Base-by-base conservation (phyloP, 129 eudicot genomes). In the Chrysanthemum makinoi region DNA sequence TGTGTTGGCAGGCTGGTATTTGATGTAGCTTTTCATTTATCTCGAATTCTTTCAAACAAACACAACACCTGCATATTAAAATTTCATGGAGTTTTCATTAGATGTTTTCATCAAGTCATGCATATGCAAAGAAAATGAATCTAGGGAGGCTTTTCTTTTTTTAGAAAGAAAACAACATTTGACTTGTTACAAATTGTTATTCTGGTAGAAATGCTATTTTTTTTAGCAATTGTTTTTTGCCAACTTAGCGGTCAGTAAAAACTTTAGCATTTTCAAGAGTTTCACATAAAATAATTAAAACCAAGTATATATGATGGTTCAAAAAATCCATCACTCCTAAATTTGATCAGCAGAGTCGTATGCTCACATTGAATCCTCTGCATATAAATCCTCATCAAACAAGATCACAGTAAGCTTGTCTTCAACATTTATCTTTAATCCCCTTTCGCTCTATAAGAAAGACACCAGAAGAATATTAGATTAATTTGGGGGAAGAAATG, bases 41-140 rank as follows among this genome's bases (percentile, higher is more conserved):
- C 77, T 83, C 82, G 14, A 86, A 89, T 77, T 86, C 91, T 39
- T 89, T 91, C 69, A 89, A 70, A 71, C 96, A 89, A 68, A 89
- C 89, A 77, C 96, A 89, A 66, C 91, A 89, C 84, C 96, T 85
- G 70, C 51, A 64, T 0, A 46, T 35, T 51, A 1, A 70, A 55
- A 6, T 55, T 69, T 54, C 72, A 63, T 63, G 1, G 4, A 60
- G 22, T 68, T 59, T 20, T 10, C 44, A 15, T 75, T 48, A 79
- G 69, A 6, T 68, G 59, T 10, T 13, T 56, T 57, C 66, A 56
- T 55, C 64, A 70, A 14, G 55, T 72, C 46, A 43, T 58, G 13
- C 16, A 24, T 20, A 10, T 58, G 8, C 14, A 59, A 72, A 72
- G 20, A 57, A 51, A 10, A 13, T 8, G 22, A 60, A 62, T 68